A percentile compares a stretch with the other conserved stretches of the same genome.
Conservation (phyloP, 257 asterid genomes). For the Solanum dulcamara region DNA sequence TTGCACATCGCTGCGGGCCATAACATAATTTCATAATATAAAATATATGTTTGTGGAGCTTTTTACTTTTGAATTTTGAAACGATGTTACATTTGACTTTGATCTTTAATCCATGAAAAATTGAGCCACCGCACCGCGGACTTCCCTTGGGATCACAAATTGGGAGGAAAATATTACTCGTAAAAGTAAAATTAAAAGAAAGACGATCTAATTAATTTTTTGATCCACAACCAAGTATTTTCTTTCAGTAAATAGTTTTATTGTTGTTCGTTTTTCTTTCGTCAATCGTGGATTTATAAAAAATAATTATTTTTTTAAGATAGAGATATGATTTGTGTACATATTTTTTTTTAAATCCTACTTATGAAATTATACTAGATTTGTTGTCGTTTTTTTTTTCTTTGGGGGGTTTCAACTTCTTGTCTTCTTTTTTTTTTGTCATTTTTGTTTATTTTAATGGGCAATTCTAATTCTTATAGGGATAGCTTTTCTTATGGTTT, state of each 20-base stretch:
- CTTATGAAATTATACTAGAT: background rate
- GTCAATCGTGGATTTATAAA: rapidly evolving
- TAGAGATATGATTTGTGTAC: background rate
- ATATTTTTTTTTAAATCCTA: background rate
- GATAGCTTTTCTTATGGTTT: background rate
- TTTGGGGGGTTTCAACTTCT: background rate
- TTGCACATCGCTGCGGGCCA: no score
- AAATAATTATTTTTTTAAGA: background rate
- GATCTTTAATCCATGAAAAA: background rate
- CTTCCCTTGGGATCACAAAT: background rate
- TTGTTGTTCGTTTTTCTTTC: background rate
- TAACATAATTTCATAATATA: no score
- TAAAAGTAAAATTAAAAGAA: background rate
- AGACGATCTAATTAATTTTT: background rate
- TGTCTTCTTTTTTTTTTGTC: background rate
- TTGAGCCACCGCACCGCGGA: background rate
- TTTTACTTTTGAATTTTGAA: background rate
- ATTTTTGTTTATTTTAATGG: background rate
- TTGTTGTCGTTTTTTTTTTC: background rate
- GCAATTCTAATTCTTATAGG: background rate
- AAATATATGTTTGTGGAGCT: background rate
- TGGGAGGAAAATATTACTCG: background rate
- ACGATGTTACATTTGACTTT: background rate
- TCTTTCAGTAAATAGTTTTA: background rate
- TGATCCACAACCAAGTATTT: background rate